Base-by-base conservation (phyloP, 169 alveolate species). In the Cryptosporidium parvum region DNA sequence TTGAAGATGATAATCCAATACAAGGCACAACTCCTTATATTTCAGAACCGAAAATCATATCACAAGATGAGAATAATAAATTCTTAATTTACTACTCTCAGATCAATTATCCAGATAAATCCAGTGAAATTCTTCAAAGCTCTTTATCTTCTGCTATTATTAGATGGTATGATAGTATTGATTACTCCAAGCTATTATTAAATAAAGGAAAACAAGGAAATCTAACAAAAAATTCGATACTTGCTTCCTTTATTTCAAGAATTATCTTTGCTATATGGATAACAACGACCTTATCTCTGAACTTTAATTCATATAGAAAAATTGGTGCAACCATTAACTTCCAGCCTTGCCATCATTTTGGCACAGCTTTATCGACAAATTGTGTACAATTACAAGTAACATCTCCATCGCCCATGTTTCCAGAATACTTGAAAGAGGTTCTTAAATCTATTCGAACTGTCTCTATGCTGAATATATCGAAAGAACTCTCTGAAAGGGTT, bases 351-450 rank as follows among this genome's bases (percentile, higher is more conserved):
- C 62, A 59, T 31, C 51, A 61, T 45, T 80, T 42, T 65, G 89
- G 89, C 23, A 62, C 89, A n/a, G 75, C 58, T 4, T 48, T 80
- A 80, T 53, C 75, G 14, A 44, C 75, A 44, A 65, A 80, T 48
- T 80, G 89, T 42, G 69, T 80, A 5, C 80, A 80, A 16, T 29
- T 80, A 31, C 62, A 80, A 21, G 45, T 65, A 4, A 65, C 75
- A 8, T 59, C 89, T 31, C 89, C 89, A 8, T 80, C 89, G n/a
- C 89, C 89, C 9, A 80, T 65, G 73, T 80, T 80, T 65, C 80
- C 72, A 23, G 68, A 59, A 61, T 62, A 62, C 56, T 23, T 80
- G 45, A 35, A 44, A 9, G 89, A 80, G 23, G 56, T 53, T 26
- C 23, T 80, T 9, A 59, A 62, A 23, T 59, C 75, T 0, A 67